Percentiles rank a stretch among this genome's conserved stretches.
These are phyloP conservation scores for Euphrasia confusa DNA, from an alignment of 257 asterid genomes.

Conservation along the genomic window DNA sequence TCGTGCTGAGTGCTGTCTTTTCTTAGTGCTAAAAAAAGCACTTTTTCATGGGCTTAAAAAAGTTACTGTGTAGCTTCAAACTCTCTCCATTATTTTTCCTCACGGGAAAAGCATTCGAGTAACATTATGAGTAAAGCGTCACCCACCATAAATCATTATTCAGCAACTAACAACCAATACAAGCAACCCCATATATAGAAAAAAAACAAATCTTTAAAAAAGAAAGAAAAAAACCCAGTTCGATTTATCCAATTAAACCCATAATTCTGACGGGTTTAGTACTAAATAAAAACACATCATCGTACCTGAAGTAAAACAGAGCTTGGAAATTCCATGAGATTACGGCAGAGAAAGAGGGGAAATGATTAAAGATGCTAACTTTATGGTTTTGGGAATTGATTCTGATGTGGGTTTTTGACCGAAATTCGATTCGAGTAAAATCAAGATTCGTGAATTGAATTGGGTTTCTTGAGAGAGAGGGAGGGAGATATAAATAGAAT, in stretches of 20 bases:
- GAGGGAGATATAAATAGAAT: slow-evolving; percentile 20
- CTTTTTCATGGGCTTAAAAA: slow-evolving; percentile 12
- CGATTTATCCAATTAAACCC: too few relatives aligned
- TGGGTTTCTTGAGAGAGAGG: slow-evolving; percentile 6
- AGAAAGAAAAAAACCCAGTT: too few relatives aligned
- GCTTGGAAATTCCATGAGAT: slow-evolving; percentile 35
- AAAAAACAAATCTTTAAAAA: too few relatives aligned
- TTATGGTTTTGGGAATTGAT: slow-evolving; percentile 29
- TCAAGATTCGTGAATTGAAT: slow-evolving; percentile 19
- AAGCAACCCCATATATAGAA: slow-evolving; percentile 26
- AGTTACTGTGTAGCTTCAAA: slow-evolving; percentile 12
- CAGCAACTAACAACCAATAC: slow-evolving; percentile 18
- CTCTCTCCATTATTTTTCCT: too few relatives aligned
- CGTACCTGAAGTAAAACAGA: slow-evolving; percentile 41
- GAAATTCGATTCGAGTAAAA: slow-evolving; percentile 26
- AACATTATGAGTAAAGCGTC: slow-evolving; percentile 56
- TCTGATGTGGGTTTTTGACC: slow-evolving; percentile 31
- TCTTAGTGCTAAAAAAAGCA: slow-evolving; percentile 16
- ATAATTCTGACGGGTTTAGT: neutral
- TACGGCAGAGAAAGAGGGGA: neutral
- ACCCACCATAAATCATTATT: slow-evolving; percentile 36
- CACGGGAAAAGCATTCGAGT: too few relatives aligned
- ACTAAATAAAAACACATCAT: neutral
- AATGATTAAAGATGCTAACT: slow-evolving; percentile 26
- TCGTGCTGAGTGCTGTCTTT: slow-evolving; percentile 14